Base-by-base conservation (phyloP, 108 stramenopile genomes). In the Skeletonema costatum region DNA sequence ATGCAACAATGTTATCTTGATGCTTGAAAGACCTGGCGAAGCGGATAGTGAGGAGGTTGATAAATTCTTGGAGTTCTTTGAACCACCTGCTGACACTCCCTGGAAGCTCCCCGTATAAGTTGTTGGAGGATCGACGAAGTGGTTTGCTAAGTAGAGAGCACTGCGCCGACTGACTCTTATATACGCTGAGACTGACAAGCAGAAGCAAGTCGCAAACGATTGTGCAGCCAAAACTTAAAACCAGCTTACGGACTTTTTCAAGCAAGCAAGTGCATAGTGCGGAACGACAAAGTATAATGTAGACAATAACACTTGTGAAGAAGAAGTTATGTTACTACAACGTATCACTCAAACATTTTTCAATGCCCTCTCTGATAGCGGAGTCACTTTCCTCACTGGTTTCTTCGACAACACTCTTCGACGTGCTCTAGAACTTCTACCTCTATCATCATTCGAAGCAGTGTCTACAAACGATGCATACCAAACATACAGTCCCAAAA, bases 1-100 rank as follows among this genome's bases (percentile, higher is more conserved):
- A 41, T 96, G 94, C 74, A 69, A 88, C 42, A 88, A 91, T 76
- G 94, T 96, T 58, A 80, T 96, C 44, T 50, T 96, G 51, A 77
- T 90, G 81, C 74, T 95, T 64, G 90, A 93, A 79, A 85, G 92
- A 46, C 91, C 93, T 19, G 84, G 82, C 3, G 93, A 94, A 79
- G 85, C 89, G 11, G 81, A 88, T 67, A 36, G 61, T 2, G 77
- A 38, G 12, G 72, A 80, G 42, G 87, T 88, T 30, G 82, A 94
- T 48, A 70, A 82, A 35, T 92, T 90, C 60, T 58, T 94, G 76
- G 86, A 90, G n/a, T 94, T 94, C 46, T 94, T 94, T 68, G 89
- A 94, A 46, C 93, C 93, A 21, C 90, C 93, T 19, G 81, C 79
- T 44, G 91, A 92, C 60, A 83, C 82, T 61, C 80, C 85, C 0